Conservation (phyloP, 108 stramenopile genomes). For the Cyclostephanos invisitatus region DNA sequence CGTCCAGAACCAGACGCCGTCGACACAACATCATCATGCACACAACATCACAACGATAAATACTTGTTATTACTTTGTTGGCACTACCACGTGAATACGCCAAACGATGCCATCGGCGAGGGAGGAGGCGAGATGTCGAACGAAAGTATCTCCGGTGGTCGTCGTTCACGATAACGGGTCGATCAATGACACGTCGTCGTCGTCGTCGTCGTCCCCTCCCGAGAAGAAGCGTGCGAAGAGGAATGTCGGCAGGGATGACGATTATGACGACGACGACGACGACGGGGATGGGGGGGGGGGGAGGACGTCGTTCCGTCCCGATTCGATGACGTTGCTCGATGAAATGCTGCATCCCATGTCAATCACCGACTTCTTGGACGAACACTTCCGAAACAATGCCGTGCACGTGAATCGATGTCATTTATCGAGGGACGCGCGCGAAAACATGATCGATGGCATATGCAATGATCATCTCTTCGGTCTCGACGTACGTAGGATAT, state of each 20-base stretch:
- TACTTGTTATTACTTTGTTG: too few relatives aligned
- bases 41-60: too few relatives aligned
- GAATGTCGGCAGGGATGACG: too few relatives aligned
- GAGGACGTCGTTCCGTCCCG: slow-evolving; percentile 12
- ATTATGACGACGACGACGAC: neutral
- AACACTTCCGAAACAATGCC: slow-evolving; percentile 58
- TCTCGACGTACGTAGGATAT: slow-evolving; percentile 55
- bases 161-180: neutral
- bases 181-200: neutral
- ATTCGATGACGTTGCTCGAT: slow-evolving; percentile 34
- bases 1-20: too few relatives aligned
- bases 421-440: slow-evolving; percentile 5
- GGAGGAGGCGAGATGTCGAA: neutral
- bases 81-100: too few relatives aligned
- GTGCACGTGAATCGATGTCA: slow-evolving; percentile 45
- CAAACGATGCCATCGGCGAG: too few relatives aligned
- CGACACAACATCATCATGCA: too few relatives aligned
- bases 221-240: neutral
- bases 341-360: slow-evolving; percentile 52
- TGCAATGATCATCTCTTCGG: slow-evolving; percentile 52
- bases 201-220: neutral
- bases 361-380: too few relatives aligned
- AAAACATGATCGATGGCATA: slow-evolving; percentile 40
- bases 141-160: neutral
- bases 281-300: neutral